Conservation (phyloP, 106 monocot species). For the Acorus gramineus region DNA sequence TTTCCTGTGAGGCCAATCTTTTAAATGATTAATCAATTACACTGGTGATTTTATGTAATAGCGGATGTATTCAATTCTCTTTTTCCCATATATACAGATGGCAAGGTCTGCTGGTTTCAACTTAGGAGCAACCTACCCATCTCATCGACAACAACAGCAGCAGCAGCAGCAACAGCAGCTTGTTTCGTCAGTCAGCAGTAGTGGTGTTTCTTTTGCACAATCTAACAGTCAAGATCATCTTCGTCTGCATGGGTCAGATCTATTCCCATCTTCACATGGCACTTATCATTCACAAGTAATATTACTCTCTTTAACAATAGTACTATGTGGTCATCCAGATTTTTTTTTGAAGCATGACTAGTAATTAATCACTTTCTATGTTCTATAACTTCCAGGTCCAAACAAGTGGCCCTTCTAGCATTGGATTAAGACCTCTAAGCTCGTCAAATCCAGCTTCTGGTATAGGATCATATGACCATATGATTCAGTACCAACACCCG, state of each 20-base stretch:
- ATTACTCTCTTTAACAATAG: neutral
- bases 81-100: constrained; percentile 31
- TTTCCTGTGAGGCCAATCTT: constrained; percentile 45
- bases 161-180: constrained; percentile 50
- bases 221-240: constrained; percentile 45
- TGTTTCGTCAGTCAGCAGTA: constrained; percentile 25
- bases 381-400: constrained; percentile 27
- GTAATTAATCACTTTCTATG: neutral
- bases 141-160: constrained; percentile 32
- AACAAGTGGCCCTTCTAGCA: constrained; percentile 46
- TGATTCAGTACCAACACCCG: constrained; percentile 73
- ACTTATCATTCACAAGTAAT: constrained; percentile 51
- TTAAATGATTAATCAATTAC: neutral
- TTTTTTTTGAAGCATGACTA: neutral
- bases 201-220: constrained; percentile 24
- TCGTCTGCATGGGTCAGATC: constrained; percentile 48
- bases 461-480: constrained; percentile 63
- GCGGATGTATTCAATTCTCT: neutral
- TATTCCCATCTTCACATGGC: constrained; percentile 56
- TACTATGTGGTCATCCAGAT: neutral
- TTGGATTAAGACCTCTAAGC: constrained; percentile 71
- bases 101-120: constrained; percentile 55
- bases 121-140: constrained; percentile 55
- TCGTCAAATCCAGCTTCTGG: constrained; percentile 38
- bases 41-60: too few relatives aligned